These are phyloP conservation scores for Pichia sporocuriosa DNA, from an alignment of 805 yeast genomes.

Conservation along the genomic window DNA sequence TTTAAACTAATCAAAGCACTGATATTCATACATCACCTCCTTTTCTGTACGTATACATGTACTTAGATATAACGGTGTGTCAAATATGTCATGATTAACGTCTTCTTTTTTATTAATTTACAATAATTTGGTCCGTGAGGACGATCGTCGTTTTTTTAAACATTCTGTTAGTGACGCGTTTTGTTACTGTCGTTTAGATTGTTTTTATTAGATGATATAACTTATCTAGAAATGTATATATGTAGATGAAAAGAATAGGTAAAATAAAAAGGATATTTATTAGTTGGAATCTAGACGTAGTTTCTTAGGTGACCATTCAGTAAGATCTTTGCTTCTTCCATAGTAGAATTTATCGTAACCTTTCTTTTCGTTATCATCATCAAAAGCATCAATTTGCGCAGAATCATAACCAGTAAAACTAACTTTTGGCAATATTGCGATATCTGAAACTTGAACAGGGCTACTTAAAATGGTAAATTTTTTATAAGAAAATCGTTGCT, in stretches of 20 bases:
- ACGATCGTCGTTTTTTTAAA: too few species aligned
- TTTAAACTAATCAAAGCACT: too few species aligned
- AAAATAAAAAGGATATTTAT: neutral
- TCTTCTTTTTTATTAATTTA: too few species aligned
- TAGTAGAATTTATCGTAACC: conserved; percentile 24
- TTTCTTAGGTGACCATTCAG: conserved; percentile 19
- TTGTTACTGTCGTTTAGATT: too few species aligned
- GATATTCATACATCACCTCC: too few species aligned
- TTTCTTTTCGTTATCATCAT: conserved; percentile 22
- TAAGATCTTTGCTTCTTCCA: conserved; percentile 22
- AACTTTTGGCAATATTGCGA: conserved; percentile 26
- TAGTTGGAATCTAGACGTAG: conserved; percentile 15
- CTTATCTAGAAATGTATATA: too few species aligned
- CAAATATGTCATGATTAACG: too few species aligned
- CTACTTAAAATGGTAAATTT: conserved; percentile 23
- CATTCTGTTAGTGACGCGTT: too few species aligned
- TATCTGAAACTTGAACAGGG: conserved; percentile 29
- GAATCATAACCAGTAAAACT: conserved; percentile 25
- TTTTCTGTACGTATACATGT: too few species aligned
- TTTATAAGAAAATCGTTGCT: conserved; percentile 21
- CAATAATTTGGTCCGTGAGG: too few species aligned
- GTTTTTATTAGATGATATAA: too few species aligned
- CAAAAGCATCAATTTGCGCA: conserved; percentile 19
- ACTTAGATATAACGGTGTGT: too few species aligned
- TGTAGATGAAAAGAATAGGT: neutral